Percentiles rank a stretch among this genome's conserved stretches.
These are phyloP conservation scores for Carex myosuroides DNA, from an alignment of 176 grass and related monocot genomes.

Conservation along the genomic window DNA sequence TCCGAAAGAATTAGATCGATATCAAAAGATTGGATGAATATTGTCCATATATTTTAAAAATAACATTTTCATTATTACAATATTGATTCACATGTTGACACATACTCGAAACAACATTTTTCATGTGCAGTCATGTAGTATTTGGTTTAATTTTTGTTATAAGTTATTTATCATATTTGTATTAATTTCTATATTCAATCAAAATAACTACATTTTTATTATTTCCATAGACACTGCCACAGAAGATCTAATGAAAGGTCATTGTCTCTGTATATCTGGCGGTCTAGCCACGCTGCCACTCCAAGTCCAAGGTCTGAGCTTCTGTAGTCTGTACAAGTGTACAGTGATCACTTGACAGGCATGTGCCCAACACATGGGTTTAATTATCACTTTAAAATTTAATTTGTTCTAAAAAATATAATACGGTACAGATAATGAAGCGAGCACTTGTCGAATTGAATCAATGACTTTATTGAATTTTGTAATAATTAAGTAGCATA, in stretches of 20 bases:
- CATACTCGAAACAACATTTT: background rate
- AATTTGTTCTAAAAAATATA: background rate
- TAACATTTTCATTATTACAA: no score
- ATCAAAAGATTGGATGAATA: no score
- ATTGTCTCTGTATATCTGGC: background rate
- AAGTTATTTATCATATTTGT: background rate
- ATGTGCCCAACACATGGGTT: constrained; percentile 27
- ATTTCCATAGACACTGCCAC: background rate
- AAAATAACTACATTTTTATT: background rate
- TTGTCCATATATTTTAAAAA: no score
- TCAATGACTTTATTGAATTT: background rate
- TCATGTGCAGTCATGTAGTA: no score
- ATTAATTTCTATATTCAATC: background rate
- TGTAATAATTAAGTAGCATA: background rate
- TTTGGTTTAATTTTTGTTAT: background rate
- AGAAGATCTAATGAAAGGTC: background rate
- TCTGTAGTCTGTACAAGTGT: no score
- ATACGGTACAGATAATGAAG: background rate
- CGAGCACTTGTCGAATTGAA: background rate
- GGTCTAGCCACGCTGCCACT: background rate
- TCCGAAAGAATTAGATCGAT: no score
- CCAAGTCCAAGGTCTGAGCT: background rate
- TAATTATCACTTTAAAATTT: constrained; percentile 2
- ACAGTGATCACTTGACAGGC: constrained; percentile 19
- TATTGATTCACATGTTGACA: no score